Percentiles rank a stretch among this genome's conserved stretches.
These are phyloP conservation scores for Fusarium sp. DNA, from an alignment of 2,329 filamentous ascomycete species.

Conservation along the genomic window DNA sequence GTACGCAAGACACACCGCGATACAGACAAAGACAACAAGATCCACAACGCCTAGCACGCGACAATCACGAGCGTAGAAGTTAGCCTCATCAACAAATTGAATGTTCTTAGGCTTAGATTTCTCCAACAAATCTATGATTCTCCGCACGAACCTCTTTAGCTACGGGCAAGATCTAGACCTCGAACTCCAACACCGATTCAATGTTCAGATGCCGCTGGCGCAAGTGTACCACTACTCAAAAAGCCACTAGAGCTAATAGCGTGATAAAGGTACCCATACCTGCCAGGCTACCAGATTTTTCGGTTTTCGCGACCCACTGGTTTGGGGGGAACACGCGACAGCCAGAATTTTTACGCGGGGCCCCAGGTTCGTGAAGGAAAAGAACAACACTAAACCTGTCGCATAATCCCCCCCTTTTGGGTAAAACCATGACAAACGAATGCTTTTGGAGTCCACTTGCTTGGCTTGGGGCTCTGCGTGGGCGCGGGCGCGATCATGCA, in stretches of 20 bases:
- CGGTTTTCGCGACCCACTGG: conserved; percentile 19
- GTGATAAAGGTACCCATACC: not conserved
- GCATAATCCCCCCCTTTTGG: conserved; percentile 19
- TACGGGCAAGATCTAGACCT: not conserved
- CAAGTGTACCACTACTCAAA: not conserved
- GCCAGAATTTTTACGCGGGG: conserved; percentile 28
- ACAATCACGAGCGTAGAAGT: not conserved
- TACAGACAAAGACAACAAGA: not conserved
- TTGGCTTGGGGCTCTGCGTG: not conserved
- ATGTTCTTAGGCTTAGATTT: not conserved
- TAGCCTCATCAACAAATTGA: not conserved
- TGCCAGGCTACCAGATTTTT: not conserved
- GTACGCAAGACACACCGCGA: not conserved
- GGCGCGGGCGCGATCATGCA: not conserved
- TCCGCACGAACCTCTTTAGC: not conserved
- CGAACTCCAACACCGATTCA: not conserved
- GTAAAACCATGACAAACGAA: conserved; percentile 19
- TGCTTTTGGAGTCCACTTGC: conserved; percentile 11
- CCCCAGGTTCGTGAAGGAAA: conserved; percentile 23
- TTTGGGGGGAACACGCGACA: conserved; percentile 24
- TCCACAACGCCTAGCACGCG: not conserved
- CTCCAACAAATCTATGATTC: not conserved
- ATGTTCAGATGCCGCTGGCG: not conserved
- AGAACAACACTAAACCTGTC: too few species aligned
- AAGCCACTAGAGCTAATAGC: not conserved